These are phyloP conservation scores for Cladosporium colombiae DNA, from an alignment of 2,329 filamentous ascomycete genomes.

Conservation along the genomic window DNA sequence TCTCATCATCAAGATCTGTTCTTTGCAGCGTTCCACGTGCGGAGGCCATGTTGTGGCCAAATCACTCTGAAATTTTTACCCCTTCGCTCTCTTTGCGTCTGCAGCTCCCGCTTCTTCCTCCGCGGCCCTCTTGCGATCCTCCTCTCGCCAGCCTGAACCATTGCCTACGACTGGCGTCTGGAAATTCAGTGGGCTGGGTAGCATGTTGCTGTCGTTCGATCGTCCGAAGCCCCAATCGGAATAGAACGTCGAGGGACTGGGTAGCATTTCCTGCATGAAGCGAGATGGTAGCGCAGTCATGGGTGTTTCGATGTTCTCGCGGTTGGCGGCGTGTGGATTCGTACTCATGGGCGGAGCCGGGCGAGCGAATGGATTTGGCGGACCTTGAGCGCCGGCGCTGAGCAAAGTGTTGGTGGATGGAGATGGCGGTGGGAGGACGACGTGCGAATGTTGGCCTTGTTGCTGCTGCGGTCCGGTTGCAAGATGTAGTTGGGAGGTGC, in stretches of 20 bases:
- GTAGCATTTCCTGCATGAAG: slow-evolving; percentile 84
- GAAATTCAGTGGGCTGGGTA: slow-evolving; percentile 91
- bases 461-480: slow-evolving; percentile 22
- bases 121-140: slow-evolving; percentile 42
- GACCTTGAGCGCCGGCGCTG: slow-evolving; percentile 87
- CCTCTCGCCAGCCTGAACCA: slow-evolving; percentile 47
- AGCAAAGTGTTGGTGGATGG: slow-evolving; percentile 83
- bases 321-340: slow-evolving; percentile 39
- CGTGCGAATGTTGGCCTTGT: slow-evolving; percentile 50
- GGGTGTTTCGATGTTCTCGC: slow-evolving; percentile 68
- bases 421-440: slow-evolving; percentile 89
- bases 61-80: neutral
- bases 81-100: slow-evolving; percentile 25
- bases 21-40: neutral
- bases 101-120: slow-evolving; percentile 23
- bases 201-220: slow-evolving; percentile 71
- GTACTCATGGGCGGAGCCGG: slow-evolving; percentile 72
- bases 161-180: slow-evolving; percentile 68
- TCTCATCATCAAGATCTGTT: neutral
- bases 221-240: slow-evolving; percentile 80
- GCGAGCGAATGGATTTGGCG: slow-evolving; percentile 92
- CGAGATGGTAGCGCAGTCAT: slow-evolving; percentile 92
- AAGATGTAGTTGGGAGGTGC: slow-evolving; percentile 63
- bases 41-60: too few species aligned
- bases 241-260: slow-evolving; percentile 90